Evolutionary conservation across 2,329 filamentous ascomycete genomes (phyloP), one percentile per base, ranked within the genome.

Genomic region (Colletotrichum truncatum): DNA sequence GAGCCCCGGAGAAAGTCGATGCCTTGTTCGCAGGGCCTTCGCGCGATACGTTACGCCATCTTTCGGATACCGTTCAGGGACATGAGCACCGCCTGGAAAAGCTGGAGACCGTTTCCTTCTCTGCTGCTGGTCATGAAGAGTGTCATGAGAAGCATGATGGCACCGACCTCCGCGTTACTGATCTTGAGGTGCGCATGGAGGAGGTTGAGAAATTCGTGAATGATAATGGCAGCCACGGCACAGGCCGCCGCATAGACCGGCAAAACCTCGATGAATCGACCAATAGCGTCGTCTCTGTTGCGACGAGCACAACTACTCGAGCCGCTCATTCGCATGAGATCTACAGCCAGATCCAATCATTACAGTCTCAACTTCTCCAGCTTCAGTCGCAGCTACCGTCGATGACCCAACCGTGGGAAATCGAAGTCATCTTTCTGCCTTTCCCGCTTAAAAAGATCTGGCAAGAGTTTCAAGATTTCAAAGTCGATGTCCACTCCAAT

Each of bases 361-460:
- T 88, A 1, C 81, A 84, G 68, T 80, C 82, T 3, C 83, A 85
- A 66, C 77, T 88, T 51, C 76, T 80, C 28, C 81, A 86, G 43
- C 80, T 93, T 9, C 89, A 91, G 74, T 83, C 84, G 6, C 80
- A 85, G 9, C 76, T 88, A 28, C 91, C 92, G n/a, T 88, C 90
- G 0, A 81, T 81, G 26, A 77, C 78, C 41, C 82, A 86, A 39
- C 90, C 91, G 0, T 94, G 91, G 90, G 87, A 91, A 68, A 80
- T 95, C 2, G 91, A 94, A 72, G 89, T 94, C 4, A 88, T 94
- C 1, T 88, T 94, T 62, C 75, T 94, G 7, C 92, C 92, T 1
- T 95, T 93, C 74, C 82, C 84, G 1, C 77, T 89, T 6, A 86
- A 83, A 69, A 83, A 81, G 21, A 70, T 89, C 6, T 89, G 87